Conservation (phyloP, 495 filamentous ascomycete genomes). For the Pseudomonodictys pantanalensis region DNA sequence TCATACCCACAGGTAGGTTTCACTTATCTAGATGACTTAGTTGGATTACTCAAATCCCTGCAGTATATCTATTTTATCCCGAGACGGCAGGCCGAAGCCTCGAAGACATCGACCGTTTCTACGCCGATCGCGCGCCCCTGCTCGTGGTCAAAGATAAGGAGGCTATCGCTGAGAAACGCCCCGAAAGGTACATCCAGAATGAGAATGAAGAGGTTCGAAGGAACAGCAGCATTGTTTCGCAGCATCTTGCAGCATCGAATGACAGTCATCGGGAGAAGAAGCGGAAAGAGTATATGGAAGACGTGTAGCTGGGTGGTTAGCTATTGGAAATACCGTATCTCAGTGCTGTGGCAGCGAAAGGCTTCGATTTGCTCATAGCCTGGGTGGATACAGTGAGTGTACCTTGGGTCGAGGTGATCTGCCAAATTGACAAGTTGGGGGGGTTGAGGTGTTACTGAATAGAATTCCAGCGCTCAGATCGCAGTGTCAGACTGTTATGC, state of each 20-base stretch:
- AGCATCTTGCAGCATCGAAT: constrained; percentile 4
- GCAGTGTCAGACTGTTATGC: no score
- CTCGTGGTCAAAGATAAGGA: constrained; percentile 45
- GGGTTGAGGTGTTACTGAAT: no score
- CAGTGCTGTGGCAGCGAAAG: no score
- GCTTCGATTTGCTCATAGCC: no score
- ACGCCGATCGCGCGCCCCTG: constrained; percentile 42
- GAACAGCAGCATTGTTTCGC: constrained; percentile 9
- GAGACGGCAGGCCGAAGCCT: constrained; percentile 56
- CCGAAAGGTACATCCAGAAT: constrained; percentile 20
- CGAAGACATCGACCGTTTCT: constrained; percentile 53
- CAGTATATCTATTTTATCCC: constrained; percentile 61
- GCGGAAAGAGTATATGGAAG: no score
- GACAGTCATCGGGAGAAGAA: no score
- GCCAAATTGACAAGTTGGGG: no score
- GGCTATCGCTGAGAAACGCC: constrained; percentile 42
- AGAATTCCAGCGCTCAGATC: no score
- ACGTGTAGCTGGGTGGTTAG: no score
- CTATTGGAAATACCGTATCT: no score
- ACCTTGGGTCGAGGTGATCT: no score
- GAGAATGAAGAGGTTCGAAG: constrained; percentile 16
- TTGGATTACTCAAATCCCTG: constrained; percentile 27
- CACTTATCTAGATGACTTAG: not conserved
- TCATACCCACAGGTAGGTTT: constrained; percentile 47
- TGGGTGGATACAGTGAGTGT: no score